phyloP scores from a whole-genome alignment of 1,284 basidiomycete species.

The Omphalotus olearius region DNA sequence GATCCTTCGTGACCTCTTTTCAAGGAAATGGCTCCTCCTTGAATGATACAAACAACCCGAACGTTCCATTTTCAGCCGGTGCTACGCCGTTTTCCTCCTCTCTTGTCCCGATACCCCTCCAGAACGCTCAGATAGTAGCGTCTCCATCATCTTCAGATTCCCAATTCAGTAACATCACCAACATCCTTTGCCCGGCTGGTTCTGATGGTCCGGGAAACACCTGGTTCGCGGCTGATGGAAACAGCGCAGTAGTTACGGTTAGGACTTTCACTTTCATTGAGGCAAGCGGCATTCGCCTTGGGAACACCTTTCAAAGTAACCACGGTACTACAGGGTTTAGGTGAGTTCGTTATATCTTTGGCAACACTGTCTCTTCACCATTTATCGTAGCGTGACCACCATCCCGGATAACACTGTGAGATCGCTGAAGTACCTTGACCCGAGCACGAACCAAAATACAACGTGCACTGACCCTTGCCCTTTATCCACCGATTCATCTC shows the following conservation, averaged over 20 bases:
- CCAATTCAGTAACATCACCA: constrained; percentile 66
- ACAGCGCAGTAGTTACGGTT: constrained; percentile 68
- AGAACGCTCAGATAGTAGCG: constrained; percentile 62
- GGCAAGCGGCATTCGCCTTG: constrained; percentile 80
- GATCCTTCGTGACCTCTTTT: constrained; percentile 80
- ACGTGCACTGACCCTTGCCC: constrained; percentile 75
- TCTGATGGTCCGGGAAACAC: constrained; percentile 76
- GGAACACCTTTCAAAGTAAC: constrained; percentile 82
- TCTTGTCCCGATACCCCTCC: constrained; percentile 81
- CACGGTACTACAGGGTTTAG: constrained; percentile 84
- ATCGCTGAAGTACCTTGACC: constrained; percentile 76
- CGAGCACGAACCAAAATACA: constrained; percentile 63
- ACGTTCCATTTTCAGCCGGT: constrained; percentile 70
- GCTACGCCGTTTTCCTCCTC: constrained; percentile 88
- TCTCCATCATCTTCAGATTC: constrained; percentile 64
- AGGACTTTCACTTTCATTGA: constrained; percentile 70
- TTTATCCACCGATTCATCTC: constrained; percentile 63
- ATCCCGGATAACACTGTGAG: constrained; percentile 86
- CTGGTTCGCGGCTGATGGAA: constrained; percentile 81
- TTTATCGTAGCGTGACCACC: constrained; percentile 61
- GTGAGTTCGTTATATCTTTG: constrained; percentile 38
- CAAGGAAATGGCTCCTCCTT: constrained; percentile 51
- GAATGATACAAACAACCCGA: constrained; percentile 70
- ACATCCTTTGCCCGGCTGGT: constrained; percentile 82
- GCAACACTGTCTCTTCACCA: constrained; percentile 2